Conservation (phyloP, 192 early-diverging fungal genomes). For the Coemansia sp. region DNA sequence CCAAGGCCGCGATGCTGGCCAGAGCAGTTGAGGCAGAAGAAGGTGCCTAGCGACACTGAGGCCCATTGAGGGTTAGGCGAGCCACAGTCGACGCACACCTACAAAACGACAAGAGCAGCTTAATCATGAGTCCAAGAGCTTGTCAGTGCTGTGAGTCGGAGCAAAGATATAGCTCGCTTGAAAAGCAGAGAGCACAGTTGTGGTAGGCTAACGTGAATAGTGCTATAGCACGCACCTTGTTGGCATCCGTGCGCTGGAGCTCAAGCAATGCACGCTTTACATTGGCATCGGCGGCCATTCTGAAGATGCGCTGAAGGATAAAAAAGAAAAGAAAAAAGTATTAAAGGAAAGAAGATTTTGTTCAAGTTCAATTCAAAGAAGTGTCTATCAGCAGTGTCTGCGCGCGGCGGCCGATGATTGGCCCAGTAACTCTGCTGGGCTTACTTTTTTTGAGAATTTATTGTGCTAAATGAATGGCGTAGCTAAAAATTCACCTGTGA, state of each 20-base stretch:
- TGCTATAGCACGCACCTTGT: slow-evolving; percentile 31
- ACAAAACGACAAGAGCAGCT: slow-evolving; percentile 14
- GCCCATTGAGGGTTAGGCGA: slow-evolving; percentile 90
- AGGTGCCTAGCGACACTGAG: slow-evolving; percentile 89
- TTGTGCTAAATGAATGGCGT: neutral
- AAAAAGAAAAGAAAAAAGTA: neutral
- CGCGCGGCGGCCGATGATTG: neutral
- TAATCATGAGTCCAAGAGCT: neutral
- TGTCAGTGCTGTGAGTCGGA: neutral
- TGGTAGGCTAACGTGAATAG: neutral
- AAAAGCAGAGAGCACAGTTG: neutral
- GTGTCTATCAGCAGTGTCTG: too few relatives aligned
- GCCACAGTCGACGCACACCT: slow-evolving; percentile 89
- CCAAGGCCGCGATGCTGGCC: slow-evolving; percentile 88
- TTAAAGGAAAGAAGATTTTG: neutral
- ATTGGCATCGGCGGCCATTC: slow-evolving; percentile 37
- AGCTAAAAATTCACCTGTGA: neutral
- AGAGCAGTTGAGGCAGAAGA: slow-evolving; percentile 96
- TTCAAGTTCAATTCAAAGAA: neutral
- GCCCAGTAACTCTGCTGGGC: neutral
- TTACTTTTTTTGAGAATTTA: neutral
- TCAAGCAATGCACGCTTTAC: slow-evolving; percentile 42
- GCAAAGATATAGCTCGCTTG: neutral
- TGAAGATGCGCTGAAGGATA: neutral
- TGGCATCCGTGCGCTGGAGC: slow-evolving; percentile 47